phyloP scores from a whole-genome alignment of 1,139 yeast genomes.

The Hanseniaspora uvarum region DNA sequence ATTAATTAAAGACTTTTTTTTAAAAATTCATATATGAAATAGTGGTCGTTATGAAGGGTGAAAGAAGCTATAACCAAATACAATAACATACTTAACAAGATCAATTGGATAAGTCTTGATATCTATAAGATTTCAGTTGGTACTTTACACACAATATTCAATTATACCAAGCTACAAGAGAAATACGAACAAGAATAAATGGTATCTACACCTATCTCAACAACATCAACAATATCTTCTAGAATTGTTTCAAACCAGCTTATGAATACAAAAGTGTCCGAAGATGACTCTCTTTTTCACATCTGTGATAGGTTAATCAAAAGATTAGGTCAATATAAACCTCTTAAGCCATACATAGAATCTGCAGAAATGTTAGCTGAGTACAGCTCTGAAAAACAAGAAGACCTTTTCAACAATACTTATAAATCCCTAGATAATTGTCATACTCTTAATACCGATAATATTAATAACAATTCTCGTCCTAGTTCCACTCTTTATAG shows the following conservation, averaged over 20 bases:
- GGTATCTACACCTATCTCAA: not conserved
- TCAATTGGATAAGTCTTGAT: too few relatives aligned
- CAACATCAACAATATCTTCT: not conserved
- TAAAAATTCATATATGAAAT: too few relatives aligned
- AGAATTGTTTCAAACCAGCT: conserved; percentile 25
- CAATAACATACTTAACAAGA: too few relatives aligned
- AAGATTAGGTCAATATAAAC: conserved; percentile 54
- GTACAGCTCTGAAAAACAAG: conserved; percentile 61
- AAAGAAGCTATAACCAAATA: too few relatives aligned
- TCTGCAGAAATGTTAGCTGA: conserved; percentile 56
- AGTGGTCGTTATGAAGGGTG: too few relatives aligned
- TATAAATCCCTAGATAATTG: conserved; percentile 25
- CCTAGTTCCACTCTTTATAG: conserved; percentile 16
- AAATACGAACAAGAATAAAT: not conserved
- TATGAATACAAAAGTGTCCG: conserved; percentile 57
- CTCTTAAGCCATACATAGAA: conserved; percentile 60
- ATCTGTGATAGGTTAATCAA: conserved; percentile 52
- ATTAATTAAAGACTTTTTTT: too few relatives aligned
- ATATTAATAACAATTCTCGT: not conserved
- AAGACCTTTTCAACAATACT: conserved; percentile 42
- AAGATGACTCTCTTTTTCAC: conserved; percentile 64
- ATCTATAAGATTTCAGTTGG: too few relatives aligned
- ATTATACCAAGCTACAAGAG: not conserved
- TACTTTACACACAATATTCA: too few relatives aligned
- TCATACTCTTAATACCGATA: conserved; percentile 11